Conservation (phyloP, 768 basidiomycete species). For the Leucosporidium creatinivorum region DNA sequence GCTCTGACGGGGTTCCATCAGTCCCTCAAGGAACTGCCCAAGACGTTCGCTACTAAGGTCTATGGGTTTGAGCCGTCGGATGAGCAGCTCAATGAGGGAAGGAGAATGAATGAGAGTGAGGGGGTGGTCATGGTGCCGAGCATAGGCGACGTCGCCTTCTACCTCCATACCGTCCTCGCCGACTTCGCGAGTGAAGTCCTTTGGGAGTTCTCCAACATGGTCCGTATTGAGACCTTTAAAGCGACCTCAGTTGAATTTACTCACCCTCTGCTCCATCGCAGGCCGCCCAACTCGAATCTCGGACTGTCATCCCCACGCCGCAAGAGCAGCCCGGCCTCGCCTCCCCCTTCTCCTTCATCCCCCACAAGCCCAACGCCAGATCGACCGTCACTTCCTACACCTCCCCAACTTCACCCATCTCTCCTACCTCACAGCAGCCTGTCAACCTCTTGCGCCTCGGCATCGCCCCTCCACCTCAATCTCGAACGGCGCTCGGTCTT, state of each 20-base stretch:
- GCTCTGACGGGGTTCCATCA: slow-evolving; percentile 57
- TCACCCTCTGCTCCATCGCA: background rate
- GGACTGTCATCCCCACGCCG: slow-evolving; percentile 28
- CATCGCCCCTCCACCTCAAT: slow-evolving; percentile 18
- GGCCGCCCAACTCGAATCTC: slow-evolving; percentile 30
- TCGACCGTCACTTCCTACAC: slow-evolving; percentile 7
- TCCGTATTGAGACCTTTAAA: slow-evolving; percentile 43
- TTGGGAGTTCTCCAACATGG: slow-evolving; percentile 74
- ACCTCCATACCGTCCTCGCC: slow-evolving; percentile 79
- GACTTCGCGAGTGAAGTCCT: slow-evolving; percentile 82
- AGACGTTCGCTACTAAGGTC: slow-evolving; percentile 71
- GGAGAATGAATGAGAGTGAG: slow-evolving; percentile 43
- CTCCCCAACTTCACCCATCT: background rate
- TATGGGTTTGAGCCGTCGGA: slow-evolving; percentile 70
- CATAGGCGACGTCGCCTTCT: slow-evolving; percentile 74
- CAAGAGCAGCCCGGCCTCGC: slow-evolving; percentile 19
- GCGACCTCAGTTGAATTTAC: background rate
- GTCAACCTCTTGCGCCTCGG: slow-evolving; percentile 24
- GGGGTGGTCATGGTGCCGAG: slow-evolving; percentile 72
- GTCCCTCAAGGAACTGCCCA: slow-evolving; percentile 52
- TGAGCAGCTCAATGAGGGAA: slow-evolving; percentile 49
- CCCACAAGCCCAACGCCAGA: slow-evolving; percentile 3
- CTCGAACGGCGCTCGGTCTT: slow-evolving; percentile 16
- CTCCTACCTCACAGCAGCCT: slow-evolving; percentile 4
- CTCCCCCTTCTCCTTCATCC: slow-evolving; percentile 11